These are phyloP conservation scores for Pseudocercospora macadamiae DNA, from an alignment of 2,329 filamentous ascomycete genomes.

Conservation along the genomic window DNA sequence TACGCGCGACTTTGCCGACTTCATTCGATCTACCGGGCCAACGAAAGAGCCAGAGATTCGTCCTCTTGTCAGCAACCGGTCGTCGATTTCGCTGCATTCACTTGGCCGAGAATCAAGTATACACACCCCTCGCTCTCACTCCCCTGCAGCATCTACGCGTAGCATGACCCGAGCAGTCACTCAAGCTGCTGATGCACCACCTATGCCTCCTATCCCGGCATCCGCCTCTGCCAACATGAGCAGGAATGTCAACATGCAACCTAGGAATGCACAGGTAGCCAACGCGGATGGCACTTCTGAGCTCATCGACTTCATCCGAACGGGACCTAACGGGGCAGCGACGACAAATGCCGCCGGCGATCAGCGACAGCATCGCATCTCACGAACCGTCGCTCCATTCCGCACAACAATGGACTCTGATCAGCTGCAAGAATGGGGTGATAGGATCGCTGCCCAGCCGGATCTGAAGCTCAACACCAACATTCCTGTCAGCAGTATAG, in stretches of 20 bases:
- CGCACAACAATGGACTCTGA: slow-evolving; percentile 84
- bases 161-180: slow-evolving; percentile 21
- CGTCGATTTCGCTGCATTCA: slow-evolving; percentile 31
- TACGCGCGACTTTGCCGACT: slow-evolving; percentile 81
- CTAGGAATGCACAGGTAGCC: slow-evolving; percentile 60
- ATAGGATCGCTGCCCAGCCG: slow-evolving; percentile 34
- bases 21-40: slow-evolving; percentile 84
- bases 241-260: slow-evolving; percentile 30
- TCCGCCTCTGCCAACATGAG: slow-evolving; percentile 26
- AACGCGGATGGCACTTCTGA: slow-evolving; percentile 75
- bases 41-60: slow-evolving; percentile 31
- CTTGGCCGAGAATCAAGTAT: slow-evolving; percentile 8
- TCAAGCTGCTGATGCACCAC: slow-evolving; percentile 16
- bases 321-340: slow-evolving; percentile 66
- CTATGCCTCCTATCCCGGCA: slow-evolving; percentile 34
- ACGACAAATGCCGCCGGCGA: slow-evolving; percentile 4
- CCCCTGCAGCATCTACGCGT: slow-evolving; percentile 25
- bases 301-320: slow-evolving; percentile 91
- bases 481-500: slow-evolving; percentile 5
- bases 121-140: slow-evolving; percentile 28
- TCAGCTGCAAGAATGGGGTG: slow-evolving; percentile 57
- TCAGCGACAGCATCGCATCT: slow-evolving; percentile 66
- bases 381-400: slow-evolving; percentile 82
- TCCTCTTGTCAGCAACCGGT: slow-evolving; percentile 28
- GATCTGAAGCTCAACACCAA: slow-evolving; percentile 27